Percentiles rank a stretch among this genome's conserved stretches.
These are phyloP conservation scores for Cladosporium austrohemisphaericum DNA, from an alignment of 2,329 filamentous ascomycete species.

Conservation along the genomic window DNA sequence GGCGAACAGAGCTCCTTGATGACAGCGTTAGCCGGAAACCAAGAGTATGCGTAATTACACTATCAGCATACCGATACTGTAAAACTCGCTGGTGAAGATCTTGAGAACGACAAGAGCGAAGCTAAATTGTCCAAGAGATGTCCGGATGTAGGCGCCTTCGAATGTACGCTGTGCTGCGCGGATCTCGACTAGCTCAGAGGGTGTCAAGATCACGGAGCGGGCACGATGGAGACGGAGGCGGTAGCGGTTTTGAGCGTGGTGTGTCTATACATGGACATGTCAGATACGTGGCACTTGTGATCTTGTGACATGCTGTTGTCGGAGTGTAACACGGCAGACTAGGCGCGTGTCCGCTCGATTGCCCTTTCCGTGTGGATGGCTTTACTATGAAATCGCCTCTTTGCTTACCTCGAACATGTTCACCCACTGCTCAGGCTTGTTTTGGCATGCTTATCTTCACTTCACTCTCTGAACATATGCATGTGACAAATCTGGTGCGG, in stretches of 20 bases:
- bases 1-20: conserved; percentile 73
- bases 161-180: conserved; percentile 94
- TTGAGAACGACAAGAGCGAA: conserved; percentile 93
- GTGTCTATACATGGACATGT: conserved; percentile 36
- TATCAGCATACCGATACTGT: conserved; percentile 65
- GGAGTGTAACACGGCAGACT: too few relatives aligned
- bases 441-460: neutral
- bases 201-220: conserved; percentile 74
- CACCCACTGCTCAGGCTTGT: neutral
- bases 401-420: conserved; percentile 12
- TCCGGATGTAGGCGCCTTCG: conserved; percentile 94
- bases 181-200: conserved; percentile 85
- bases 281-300: too few relatives aligned
- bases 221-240: conserved; percentile 79
- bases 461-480: neutral
- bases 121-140: conserved; percentile 88
- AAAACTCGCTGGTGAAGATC: conserved; percentile 96
- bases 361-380: neutral
- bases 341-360: neutral
- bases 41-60: neutral
- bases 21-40: neutral
- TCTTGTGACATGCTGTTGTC: neutral
- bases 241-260: conserved; percentile 68
- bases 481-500: too few relatives aligned
- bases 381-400: neutral